These are phyloP conservation scores for Claviceps digitariae DNA, from an alignment of 2,329 filamentous ascomycete species.

Conservation along the genomic window DNA sequence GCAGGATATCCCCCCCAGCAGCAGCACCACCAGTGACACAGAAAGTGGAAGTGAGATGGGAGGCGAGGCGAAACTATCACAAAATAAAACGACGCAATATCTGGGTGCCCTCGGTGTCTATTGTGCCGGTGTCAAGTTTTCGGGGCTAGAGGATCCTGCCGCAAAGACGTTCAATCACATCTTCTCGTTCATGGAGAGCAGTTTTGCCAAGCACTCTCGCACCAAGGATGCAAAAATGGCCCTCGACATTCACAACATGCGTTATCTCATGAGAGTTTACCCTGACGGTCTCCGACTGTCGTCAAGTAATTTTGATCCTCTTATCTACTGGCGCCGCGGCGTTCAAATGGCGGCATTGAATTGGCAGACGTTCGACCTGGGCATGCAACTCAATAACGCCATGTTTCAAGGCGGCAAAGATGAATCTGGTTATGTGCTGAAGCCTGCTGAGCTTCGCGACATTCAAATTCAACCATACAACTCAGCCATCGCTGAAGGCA, in stretches of 20 bases:
- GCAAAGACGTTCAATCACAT: slow-evolving; percentile 88
- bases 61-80: slow-evolving; percentile 38
- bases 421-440: slow-evolving; percentile 82
- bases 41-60: slow-evolving; percentile 53
- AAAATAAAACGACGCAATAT: slow-evolving; percentile 74
- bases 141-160: slow-evolving; percentile 62
- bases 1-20: slow-evolving; percentile 38
- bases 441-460: slow-evolving; percentile 72
- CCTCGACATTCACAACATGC: slow-evolving; percentile 81
- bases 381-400: slow-evolving; percentile 91
- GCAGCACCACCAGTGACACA: slow-evolving; percentile 68
- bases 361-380: slow-evolving; percentile 94
- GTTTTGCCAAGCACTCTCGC: slow-evolving; percentile 69
- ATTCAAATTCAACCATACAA: slow-evolving; percentile 45
- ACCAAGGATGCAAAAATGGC: slow-evolving; percentile 62
- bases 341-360: slow-evolving; percentile 97
- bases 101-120: slow-evolving; percentile 79
- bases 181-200: slow-evolving; percentile 85
- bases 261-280: slow-evolving; percentile 87
- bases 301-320: slow-evolving; percentile 89
- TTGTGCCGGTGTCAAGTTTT: slow-evolving; percentile 64
- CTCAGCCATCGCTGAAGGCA: slow-evolving; percentile 39
- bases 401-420: slow-evolving; percentile 92
- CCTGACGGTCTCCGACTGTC: slow-evolving; percentile 68
- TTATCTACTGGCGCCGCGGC: slow-evolving; percentile 85